Evolutionary conservation across 192 early-diverging fungal species (phyloP), one percentile per base, ranked within the genome.

Genomic region (Backusella tuberculispora): DNA sequence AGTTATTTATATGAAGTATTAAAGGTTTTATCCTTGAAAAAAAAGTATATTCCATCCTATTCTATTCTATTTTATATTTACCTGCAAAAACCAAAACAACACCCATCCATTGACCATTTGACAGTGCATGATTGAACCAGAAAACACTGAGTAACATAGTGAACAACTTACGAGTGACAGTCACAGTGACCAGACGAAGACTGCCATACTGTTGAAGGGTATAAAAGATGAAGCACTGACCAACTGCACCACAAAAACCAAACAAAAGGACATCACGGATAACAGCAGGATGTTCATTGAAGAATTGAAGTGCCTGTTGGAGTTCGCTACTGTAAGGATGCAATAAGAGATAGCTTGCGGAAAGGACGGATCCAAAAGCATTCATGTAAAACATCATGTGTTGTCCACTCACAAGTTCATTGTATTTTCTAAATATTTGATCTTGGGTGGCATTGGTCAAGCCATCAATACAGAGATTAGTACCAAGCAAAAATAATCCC

Each of bases 351-450:
- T 92, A 99, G 50, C 73, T 26, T 7, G 81, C 65, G 88, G 95
- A 97, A 68, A 93, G 82, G 8, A 85, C n/a, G 0, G 91, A 86
- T 60, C 92, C 90, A 81, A 93, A 89, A 21, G 92, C 73, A 80
- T 98, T 99, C 96, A 99, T 97, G 77, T 87, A 93, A 70, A 95
- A 90, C 98, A 99, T 99, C 97, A 99, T 98, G 63, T 94, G 92
- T 78, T 95, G 91, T 34, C 96, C 96, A 0, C 90, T 86, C 26
- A 96, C 90, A 69, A 85, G 76, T 3, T 66, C 50, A 21, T 68
- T 67, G 85, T 90, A 93, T 53, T 88, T 90, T 41, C 90, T 87
- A 81, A 97, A 97, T 42, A 98, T 90, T 73, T 95, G 92, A 83
- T 99, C 98, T 86, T 99, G 98, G 0, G 95, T 95, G 45, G 96